A percentile compares a stretch with the other conserved stretches of the same genome.
These are phyloP conservation scores for Candida sojae DNA, from an alignment of 1,139 yeast genomes.

Conservation along the genomic window DNA sequence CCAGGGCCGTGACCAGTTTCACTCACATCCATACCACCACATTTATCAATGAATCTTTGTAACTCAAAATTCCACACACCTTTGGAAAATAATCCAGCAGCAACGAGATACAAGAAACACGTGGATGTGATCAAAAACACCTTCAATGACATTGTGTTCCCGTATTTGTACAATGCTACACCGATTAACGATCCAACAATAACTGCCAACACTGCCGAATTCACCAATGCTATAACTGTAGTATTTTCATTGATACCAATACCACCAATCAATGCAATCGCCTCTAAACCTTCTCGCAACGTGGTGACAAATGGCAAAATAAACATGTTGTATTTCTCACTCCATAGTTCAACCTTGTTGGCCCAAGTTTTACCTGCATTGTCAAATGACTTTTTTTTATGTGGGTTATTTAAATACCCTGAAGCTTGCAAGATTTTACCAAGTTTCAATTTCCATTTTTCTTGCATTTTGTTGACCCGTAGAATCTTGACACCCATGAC, in stretches of 20 bases:
- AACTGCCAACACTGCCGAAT: slow-evolving; percentile 33
- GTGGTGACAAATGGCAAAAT: slow-evolving; percentile 48
- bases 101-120: slow-evolving; percentile 43
- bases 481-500: slow-evolving; percentile 47
- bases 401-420: slow-evolving; percentile 11
- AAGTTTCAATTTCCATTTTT: slow-evolving; percentile 80
- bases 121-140: slow-evolving; percentile 44
- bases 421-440: slow-evolving; percentile 10
- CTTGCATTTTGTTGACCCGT: slow-evolving; percentile 60
- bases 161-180: slow-evolving; percentile 39
- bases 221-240: slow-evolving; percentile 31
- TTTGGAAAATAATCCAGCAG: slow-evolving; percentile 48
- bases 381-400: slow-evolving; percentile 13
- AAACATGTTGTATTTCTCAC: slow-evolving; percentile 42
- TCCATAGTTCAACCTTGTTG: slow-evolving; percentile 18
- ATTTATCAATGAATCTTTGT: slow-evolving; percentile 39
- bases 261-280: slow-evolving; percentile 50
- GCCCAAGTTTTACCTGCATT: slow-evolving; percentile 10
- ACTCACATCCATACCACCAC: slow-evolving; percentile 48
- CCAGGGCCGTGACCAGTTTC: slow-evolving; percentile 54
- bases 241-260: slow-evolving; percentile 48
- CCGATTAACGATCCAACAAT: slow-evolving; percentile 37
- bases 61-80: slow-evolving; percentile 50
- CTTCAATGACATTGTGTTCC: slow-evolving; percentile 43
- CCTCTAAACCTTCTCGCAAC: slow-evolving; percentile 50